Percentiles rank a stretch among this genome's conserved stretches.
phyloP scores from a whole-genome alignment of 257 asterid genomes.

The Solanum ossicruentum region DNA sequence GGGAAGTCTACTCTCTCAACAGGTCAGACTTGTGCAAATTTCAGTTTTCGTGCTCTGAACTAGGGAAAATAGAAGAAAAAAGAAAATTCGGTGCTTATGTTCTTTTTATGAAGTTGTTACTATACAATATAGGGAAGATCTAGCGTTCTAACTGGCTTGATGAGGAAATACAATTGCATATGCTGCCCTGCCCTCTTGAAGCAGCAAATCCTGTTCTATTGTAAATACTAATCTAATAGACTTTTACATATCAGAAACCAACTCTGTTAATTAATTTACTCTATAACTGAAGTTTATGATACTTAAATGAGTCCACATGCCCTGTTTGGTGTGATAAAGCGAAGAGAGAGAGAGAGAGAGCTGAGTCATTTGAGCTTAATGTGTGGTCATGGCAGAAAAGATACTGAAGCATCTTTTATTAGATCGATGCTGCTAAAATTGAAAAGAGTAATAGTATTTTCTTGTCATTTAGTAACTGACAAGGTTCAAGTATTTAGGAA shows the following conservation, averaged over 20 bases:
- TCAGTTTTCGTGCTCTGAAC: neutral
- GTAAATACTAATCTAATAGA: neutral
- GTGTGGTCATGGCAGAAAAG: neutral
- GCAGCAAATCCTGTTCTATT: neutral
- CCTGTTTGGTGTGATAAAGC: neutral
- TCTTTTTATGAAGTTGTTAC: neutral
- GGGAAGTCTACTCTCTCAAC: constrained; percentile 80
- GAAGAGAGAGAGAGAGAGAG: neutral
- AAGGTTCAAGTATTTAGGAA: neutral
- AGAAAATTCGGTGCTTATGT: neutral
- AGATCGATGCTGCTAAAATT: neutral
- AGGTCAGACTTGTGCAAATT: constrained; percentile 28
- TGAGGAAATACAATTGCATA: neutral
- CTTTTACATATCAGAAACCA: neutral
- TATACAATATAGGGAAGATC: neutral
- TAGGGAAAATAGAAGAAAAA: neutral
- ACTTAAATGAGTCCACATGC: neutral
- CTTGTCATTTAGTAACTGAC: neutral
- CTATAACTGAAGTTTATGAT: neutral
- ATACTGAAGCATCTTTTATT: neutral
- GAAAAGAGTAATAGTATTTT: neutral
- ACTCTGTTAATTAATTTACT: neutral
- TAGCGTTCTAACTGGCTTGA: neutral
- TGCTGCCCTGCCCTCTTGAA: neutral
- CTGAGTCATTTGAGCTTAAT: neutral